A percentile compares a stretch with the other conserved stretches of the same genome.
Conservation (phyloP, 129 eudicot species). For the Heracleum sosnowskyi region DNA sequence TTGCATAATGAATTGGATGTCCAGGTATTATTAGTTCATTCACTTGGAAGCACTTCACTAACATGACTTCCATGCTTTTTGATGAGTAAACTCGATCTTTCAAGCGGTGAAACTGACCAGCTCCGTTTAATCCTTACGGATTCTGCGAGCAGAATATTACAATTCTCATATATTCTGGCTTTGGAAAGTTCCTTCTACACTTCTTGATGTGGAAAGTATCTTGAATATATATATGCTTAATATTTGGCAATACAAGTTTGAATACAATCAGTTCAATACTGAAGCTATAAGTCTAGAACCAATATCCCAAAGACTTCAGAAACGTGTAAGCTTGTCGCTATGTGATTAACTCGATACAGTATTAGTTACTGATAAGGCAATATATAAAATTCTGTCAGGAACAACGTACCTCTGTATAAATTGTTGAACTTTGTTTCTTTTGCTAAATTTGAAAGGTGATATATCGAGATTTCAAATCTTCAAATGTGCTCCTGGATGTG, state of each 20-base stretch:
- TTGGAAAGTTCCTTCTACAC: neutral
- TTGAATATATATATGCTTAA: neutral
- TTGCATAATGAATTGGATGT: constrained; percentile 43
- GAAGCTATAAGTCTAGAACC: neutral
- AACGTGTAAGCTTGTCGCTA: neutral
- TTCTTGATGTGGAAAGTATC: neutral
- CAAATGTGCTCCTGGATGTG: constrained; percentile 45
- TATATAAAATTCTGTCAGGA: too few relatives aligned
- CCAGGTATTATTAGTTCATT: constrained; percentile 20
- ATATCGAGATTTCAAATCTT: constrained; percentile 48
- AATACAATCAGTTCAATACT: neutral
- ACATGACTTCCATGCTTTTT: neutral
- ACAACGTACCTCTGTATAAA: neutral
- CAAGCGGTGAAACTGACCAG: neutral
- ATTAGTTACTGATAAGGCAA: neutral
- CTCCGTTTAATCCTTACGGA: neutral
- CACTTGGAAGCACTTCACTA: neutral
- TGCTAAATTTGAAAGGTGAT: constrained; percentile 27
- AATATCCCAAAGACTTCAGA: neutral
- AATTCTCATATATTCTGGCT: neutral
- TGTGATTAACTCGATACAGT: neutral
- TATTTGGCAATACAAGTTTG: neutral
- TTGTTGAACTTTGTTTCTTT: neutral
- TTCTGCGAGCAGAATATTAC: neutral
- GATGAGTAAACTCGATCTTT: neutral